Evolutionary conservation across 2,329 filamentous ascomycete genomes (phyloP).

Genomic region (Trichoderma sp.): DNA sequence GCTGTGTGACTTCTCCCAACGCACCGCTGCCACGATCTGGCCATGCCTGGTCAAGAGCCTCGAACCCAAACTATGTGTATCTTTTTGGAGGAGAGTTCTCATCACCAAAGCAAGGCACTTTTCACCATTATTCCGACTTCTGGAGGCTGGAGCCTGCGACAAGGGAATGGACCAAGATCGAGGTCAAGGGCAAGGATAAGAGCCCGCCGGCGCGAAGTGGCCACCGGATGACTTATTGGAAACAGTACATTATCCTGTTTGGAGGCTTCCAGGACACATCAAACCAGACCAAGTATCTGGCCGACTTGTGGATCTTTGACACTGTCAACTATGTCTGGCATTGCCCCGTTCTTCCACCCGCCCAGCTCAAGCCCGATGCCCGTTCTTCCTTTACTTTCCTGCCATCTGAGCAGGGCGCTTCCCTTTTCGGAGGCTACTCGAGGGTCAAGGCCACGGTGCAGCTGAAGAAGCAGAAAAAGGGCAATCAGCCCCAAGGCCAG

Average conservation of each 20-base stretch:
- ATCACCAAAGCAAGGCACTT: conserved; percentile 94
- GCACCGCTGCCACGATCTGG: conserved; percentile 86
- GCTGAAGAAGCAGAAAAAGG: conserved; percentile 63
- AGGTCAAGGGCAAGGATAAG: conserved; percentile 74
- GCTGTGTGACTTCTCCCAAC: conserved; percentile 86
- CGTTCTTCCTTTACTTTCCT: conserved; percentile 90
- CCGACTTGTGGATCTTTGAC: conserved; percentile 95
- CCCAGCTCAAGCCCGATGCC: conserved; percentile 84
- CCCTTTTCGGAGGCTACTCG: conserved; percentile 92
- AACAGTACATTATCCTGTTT: conserved; percentile 94
- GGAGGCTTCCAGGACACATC: conserved; percentile 98
- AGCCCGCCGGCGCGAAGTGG: conserved; percentile 83
- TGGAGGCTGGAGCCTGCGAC: conserved; percentile 85
- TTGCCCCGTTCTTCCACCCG: conserved; percentile 71
- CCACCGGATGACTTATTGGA: conserved; percentile 95
- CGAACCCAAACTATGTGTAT: conserved; percentile 82
- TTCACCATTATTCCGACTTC: conserved; percentile 99
- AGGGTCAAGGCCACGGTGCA: conserved; percentile 74
- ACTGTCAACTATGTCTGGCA: conserved; percentile 85
- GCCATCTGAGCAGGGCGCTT: conserved; percentile 86
- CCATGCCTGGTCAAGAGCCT: conserved; percentile 91
- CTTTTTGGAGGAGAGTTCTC: conserved; percentile 97
- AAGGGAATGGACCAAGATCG: conserved; percentile 89
- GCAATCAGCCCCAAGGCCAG: conserved; percentile 59
- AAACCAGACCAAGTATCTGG: conserved; percentile 89